Conservation (phyloP, 1,284 basidiomycete genomes). For the Mycena sp. region DNA sequence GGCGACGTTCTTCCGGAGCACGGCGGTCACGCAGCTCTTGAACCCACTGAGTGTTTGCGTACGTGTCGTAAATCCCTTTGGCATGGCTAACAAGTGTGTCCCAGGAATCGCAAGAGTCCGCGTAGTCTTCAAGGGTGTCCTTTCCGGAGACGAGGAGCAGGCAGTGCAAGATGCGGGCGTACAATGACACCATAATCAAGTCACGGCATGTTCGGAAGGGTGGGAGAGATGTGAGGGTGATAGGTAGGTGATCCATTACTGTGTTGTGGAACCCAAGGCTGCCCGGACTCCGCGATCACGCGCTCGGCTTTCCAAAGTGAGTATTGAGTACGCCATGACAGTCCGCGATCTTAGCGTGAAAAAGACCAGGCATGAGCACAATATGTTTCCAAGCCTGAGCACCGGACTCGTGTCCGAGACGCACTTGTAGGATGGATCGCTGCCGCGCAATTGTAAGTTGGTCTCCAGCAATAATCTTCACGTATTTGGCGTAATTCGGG, state of each 20-base stretch:
- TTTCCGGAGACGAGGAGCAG: conserved; percentile 33
- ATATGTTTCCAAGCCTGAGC: conserved; percentile 28
- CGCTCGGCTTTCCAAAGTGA: conserved; percentile 31
- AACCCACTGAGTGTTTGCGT: conserved; percentile 10
- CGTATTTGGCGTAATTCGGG: conserved; percentile 1
- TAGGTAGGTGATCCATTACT: conserved; percentile 36
- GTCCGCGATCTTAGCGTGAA: too few species aligned
- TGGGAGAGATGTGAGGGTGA: conserved; percentile 38
- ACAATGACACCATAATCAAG: too few species aligned
- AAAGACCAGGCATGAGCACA: too few species aligned
- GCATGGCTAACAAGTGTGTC: conserved; percentile 18
- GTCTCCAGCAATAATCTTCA: conserved; percentile 40
- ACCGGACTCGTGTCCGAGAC: conserved; percentile 40
- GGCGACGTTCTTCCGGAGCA: neutral
- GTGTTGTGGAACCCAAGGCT: conserved; percentile 38
- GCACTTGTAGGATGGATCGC: conserved; percentile 30
- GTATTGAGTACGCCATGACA: conserved; percentile 34
- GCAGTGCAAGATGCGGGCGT: conserved; percentile 36
- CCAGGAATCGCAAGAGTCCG: conserved; percentile 1
- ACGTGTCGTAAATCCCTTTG: conserved; percentile 11
- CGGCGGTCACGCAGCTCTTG: conserved; percentile 25
- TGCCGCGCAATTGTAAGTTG: conserved; percentile 41
- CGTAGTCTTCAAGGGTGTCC: conserved; percentile 29
- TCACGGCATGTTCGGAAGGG: conserved; percentile 39
- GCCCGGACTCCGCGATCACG: conserved; percentile 29